Base-by-base conservation (phyloP, 2,329 filamentous ascomycete species). In the Diplodia seriata region DNA sequence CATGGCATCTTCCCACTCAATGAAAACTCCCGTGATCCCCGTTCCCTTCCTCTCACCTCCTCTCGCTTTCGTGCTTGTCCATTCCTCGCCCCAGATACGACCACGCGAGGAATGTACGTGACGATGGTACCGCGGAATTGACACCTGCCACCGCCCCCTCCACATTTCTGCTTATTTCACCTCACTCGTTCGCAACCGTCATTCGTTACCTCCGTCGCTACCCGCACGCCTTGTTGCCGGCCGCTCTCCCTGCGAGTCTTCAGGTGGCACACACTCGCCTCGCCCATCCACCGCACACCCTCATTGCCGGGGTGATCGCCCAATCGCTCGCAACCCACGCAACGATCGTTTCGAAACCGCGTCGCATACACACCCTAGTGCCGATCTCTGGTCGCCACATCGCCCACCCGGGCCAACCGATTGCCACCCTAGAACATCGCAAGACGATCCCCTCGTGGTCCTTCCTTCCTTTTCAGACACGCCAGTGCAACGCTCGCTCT, bases 281-380 rank as follows among this genome's bases (percentile, higher is more conserved):
- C n/a, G 15, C 9, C 15, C 40, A 7, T 38, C 40, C 26, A 36
- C 29, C 57, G 40, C 57, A 33, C 26, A n/a, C 26, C 57, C 2
- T 62, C 31, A 59, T n/a, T 40, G 43, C 43, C n/a, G n/a, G 43
- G 23, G 7, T 23, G 26, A 31, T 59, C 55, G 29, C 33, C 55
- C 20, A 23, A 59, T 20, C 57, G 26, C 57, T 20, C 43, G n/a
- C 18, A 3, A 20, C 31, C 43, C 43, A 47, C 43, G 43, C 43
- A 47, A 49, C 40, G 31, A 23, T 62, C 43, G 57, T 62, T 62
- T 62, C 40, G 57, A 62, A 62, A 50, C 40, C 40, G 57, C 57
- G 47, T 62, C 57, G 57, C 47, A 50, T 62, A 62, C 26, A 62
- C 26, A 62, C 57, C 57, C 57, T n/a, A 5, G 57, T 20, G 57